Evolutionary conservation across 2,329 filamentous ascomycete genomes (phyloP).

Genomic region (Falciphora oryzae): DNA sequence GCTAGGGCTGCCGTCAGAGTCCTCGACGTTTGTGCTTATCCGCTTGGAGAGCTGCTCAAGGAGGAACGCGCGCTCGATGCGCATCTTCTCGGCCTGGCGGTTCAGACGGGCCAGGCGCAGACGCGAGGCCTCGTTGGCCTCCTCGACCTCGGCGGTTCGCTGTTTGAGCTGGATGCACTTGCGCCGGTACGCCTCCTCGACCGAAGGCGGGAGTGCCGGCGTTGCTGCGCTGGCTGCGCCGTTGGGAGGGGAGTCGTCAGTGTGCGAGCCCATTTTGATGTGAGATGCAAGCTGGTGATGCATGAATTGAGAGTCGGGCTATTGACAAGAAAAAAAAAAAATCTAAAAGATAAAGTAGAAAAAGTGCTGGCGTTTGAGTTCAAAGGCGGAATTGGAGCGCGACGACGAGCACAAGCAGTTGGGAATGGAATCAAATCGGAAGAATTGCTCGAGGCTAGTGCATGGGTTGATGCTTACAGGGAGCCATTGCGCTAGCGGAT

Average conservation of each 20-base stretch:
- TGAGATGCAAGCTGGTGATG: background rate
- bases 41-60: conserved; percentile 68
- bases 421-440: background rate
- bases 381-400: background rate
- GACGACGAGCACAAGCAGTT: background rate
- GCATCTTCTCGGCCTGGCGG: conserved; percentile 84
- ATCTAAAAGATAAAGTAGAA: background rate
- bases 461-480: conserved; percentile 10
- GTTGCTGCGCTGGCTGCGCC: conserved; percentile 39
- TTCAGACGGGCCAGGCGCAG: conserved; percentile 73
- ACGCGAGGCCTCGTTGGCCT: conserved; percentile 79
- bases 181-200: conserved; percentile 90
- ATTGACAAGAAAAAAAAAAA: background rate
- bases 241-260: conserved; percentile 25
- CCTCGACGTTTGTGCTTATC: conserved; percentile 68
- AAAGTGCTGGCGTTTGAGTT: background rate
- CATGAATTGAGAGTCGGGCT: too few relatives aligned
- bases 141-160: conserved; percentile 85
- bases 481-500: conserved; percentile 6
- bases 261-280: conserved; percentile 21
- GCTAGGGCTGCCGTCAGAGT: conserved; percentile 73
- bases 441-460: background rate
- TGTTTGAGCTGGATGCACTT: conserved; percentile 96
- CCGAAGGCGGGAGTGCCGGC: conserved; percentile 71
- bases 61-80: conserved; percentile 74